phyloP scores from a whole-genome alignment of 106 monocot genomes.

The Hemerocallis citrina region DNA sequence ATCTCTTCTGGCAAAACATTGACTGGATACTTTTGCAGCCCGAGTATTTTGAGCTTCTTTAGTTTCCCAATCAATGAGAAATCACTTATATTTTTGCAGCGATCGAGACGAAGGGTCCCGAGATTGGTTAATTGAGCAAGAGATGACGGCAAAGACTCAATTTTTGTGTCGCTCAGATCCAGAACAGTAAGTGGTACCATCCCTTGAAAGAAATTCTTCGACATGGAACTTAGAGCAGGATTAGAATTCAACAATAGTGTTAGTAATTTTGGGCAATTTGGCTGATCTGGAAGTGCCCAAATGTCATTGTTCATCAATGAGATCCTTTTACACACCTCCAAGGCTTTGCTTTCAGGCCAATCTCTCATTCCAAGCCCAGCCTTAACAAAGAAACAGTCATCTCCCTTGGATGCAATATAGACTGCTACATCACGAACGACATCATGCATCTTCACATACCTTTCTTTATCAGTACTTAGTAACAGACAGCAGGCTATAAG shows the following conservation, averaged over 20 bases:
- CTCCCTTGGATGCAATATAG: too few species aligned
- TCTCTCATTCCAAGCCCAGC: conserved; percentile 11
- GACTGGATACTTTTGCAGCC: conserved; percentile 1
- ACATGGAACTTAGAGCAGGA: background rate
- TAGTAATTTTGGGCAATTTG: conserved; percentile 10
- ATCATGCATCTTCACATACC: conserved; percentile 26
- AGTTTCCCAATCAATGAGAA: conserved; percentile 14
- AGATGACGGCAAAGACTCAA: conserved; percentile 20
- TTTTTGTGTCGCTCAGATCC: conserved; percentile 14
- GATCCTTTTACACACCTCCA: too few species aligned
- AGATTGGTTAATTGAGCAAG: conserved; percentile 17
- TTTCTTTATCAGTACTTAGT: background rate
- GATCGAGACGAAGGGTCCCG: conserved; percentile 6
- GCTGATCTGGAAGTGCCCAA: conserved; percentile 9
- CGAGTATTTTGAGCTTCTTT: conserved; percentile 13
- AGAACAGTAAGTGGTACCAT: conserved; percentile 18
- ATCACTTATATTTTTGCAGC: conserved; percentile 7
- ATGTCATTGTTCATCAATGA: conserved; percentile 16
- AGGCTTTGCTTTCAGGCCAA: conserved; percentile 6
- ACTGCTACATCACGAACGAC: conserved; percentile 32
- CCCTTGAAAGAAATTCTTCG: conserved; percentile 8
- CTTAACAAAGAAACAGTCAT: conserved; percentile 12
- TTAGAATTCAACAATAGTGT: conserved; percentile 16
- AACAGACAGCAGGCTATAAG: conserved; percentile 22
- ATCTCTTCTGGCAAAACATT: conserved; percentile 11